Evolutionary conservation across 331 rosid genomes (phyloP).

Genomic region (Arachis monticola): DNA sequence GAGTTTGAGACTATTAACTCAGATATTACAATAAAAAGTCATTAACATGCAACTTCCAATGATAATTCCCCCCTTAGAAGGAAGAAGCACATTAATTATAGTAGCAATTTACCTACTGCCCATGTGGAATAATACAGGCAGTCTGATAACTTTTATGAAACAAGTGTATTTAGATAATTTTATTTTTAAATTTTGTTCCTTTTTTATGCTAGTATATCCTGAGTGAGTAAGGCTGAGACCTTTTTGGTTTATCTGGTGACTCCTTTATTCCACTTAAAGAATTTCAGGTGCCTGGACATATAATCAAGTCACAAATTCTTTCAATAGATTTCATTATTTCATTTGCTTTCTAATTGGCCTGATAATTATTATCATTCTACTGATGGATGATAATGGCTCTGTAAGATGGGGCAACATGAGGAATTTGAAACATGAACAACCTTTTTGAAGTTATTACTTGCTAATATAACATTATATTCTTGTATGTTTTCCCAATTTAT

Average conservation of each 20-base stretch:
- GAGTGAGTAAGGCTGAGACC: not conserved
- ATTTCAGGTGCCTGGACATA: not conserved
- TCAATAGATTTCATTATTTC: not conserved
- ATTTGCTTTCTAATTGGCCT: not conserved
- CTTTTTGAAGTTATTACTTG: not conserved
- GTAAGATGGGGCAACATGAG: conserved; percentile 20
- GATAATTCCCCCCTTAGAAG: not conserved
- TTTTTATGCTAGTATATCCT: conserved; percentile 14
- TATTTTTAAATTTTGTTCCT: conserved; percentile 1
- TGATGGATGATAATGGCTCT: conserved; percentile 2
- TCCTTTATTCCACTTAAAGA: not conserved
- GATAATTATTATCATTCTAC: conserved; percentile 7
- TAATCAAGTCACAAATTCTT: not conserved
- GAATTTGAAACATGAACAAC: conserved; percentile 17
- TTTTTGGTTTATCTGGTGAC: conserved; percentile 4
- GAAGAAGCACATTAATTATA: not conserved
- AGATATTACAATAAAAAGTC: not conserved
- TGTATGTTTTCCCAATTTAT: conserved; percentile 5
- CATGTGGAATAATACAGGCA: not conserved
- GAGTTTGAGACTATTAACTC: not conserved
- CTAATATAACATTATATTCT: conserved; percentile 20
- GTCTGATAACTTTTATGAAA: not conserved
- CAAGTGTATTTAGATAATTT: not conserved
- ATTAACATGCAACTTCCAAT: conserved; percentile 7
- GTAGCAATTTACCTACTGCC: not conserved